Base-by-base conservation (phyloP, 2,329 filamentous ascomycete species). In the Aspergillus flavus region DNA sequence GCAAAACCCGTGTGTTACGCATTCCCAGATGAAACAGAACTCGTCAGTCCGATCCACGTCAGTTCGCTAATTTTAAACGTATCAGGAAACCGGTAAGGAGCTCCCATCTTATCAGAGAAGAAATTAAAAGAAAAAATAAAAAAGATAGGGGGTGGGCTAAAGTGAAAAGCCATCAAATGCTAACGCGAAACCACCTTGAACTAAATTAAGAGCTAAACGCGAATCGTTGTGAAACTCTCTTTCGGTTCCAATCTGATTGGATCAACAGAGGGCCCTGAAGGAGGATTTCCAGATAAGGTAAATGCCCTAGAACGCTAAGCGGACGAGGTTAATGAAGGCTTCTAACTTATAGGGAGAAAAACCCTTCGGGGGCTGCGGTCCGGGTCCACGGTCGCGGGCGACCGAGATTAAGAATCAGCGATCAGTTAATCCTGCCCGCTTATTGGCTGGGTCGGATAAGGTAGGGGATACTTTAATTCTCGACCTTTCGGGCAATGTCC, bases 21-120 rank as follows among this genome's bases (percentile, higher is more conserved):
- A 45, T 61, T 66, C 52, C 65, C 61, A 67, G 63, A 65, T 67
- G 63, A 65, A 65, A 67, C 63, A 61, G 41, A 50, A 19, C 54
- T 11, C 34, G 11, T 30, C 30, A 41, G 12, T 59, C 52, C n/a
- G 46, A 57, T 46, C 56, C 56, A 57, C 28, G 28, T 52, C 55
- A 41, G 53, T 45, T 63, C 61, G 60, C 61, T 61, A 56, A 61
- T 58, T 58, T 61, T 53, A 32, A 55, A 50, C 43, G 14, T 7
- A 61, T 46, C 11, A 16, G 58, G 53, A 30, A 63, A 52, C 48
- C 48, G 48, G 48, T 52, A 43, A 32, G 54, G 16, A 34, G 12
- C 11, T 43, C 16, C 19, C 28, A 41, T 30, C 34, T 53, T 34
- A 45, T 54, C 46, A 43, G 23, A 14, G 39, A 46, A 43, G 6